Evolutionary conservation across 2,329 filamentous ascomycete genomes (phyloP), one percentile per base, ranked within the genome.

Genomic region (Colletotrichum neosansevieriae): DNA sequence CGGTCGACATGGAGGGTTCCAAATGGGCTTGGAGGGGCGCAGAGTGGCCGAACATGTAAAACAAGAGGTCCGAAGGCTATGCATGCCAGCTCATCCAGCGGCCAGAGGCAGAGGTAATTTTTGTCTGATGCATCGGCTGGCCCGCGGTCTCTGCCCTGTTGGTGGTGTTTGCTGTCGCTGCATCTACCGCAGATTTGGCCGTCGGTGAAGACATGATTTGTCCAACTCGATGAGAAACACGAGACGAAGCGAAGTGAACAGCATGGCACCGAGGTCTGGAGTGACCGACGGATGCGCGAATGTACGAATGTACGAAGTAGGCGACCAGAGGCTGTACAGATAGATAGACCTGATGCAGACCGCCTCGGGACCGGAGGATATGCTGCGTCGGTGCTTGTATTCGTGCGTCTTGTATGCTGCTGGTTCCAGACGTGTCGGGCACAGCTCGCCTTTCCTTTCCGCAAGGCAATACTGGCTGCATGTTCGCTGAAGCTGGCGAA

Each of bases 31-130:
- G 24, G 10, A 15, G 5, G 49, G 57, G 58, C 32, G 63, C 58
- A 49, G 57, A 40, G 51, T 63, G 42, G 40, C 56, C 21, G 51
- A 66, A 47, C 40, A 54, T 54, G 61, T 66, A 66, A 69, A 65
- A 65, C 56, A 59, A 49, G 54, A 65, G 65, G 47, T 13, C 61
- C 56, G 57, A 69, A 67, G 63, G 50, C 63, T 67, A 69, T 69
- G 67, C 67, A 69, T 69, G 67, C 63, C 67, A 69, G 38, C 67
- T 67, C 67, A 69, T 69, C 63, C 50, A 53, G 54, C 65, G 61
- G 61, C 60, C 53, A 57, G 36, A 58, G 45, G 51, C 56, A 67
- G 67, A 67, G 29, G 44, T 42, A 38, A 59, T 24, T 61, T 50
- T 50, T 29, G 6, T 40, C 19, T 44, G 63, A 44, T 38, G 61